phyloP scores from a whole-genome alignment of 169 alveolate species.

The Cystoisospora suis region DNA sequence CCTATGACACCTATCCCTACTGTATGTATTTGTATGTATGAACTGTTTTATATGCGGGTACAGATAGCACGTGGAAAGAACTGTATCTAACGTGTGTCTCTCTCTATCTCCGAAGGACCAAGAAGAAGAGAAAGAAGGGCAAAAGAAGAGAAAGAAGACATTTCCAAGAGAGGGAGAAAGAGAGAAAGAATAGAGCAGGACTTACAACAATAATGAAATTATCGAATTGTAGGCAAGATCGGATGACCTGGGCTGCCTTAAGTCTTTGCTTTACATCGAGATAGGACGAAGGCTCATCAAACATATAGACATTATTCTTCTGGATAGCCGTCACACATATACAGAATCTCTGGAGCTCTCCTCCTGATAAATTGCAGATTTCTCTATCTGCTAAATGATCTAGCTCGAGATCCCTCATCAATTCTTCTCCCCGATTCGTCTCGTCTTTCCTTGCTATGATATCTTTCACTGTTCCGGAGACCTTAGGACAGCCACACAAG shows the following conservation, averaged over 20 bases:
- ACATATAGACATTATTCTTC: constrained; percentile 96
- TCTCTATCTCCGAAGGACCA: too few species aligned
- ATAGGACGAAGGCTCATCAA: constrained; percentile 99
- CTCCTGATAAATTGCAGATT: constrained; percentile 96
- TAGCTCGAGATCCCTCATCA: constrained; percentile 89
- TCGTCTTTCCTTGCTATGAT: constrained; percentile 91
- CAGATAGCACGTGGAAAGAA: too few species aligned
- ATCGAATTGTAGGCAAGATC: constrained; percentile 87
- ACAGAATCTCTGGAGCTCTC: constrained; percentile 98
- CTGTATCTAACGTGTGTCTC: too few species aligned
- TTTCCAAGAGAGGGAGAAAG: too few species aligned
- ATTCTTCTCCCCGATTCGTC: constrained; percentile 81
- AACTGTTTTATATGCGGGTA: too few species aligned
- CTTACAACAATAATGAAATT: constrained; percentile 93
- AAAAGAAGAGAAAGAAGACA: too few species aligned
- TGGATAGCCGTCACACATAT: constrained; percentile 93
- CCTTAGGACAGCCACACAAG: constrained; percentile 10
- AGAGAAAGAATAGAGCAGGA: too few species aligned
- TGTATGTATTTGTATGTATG: too few species aligned
- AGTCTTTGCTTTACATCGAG: constrained; percentile 97
- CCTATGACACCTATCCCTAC: too few species aligned
- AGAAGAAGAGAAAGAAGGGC: too few species aligned
- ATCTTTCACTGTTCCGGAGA: constrained; percentile 84
- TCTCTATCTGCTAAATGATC: constrained; percentile 93
- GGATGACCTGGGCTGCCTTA: constrained; percentile 94